These are phyloP conservation scores for Hansenula lynferdii DNA, from an alignment of 1,139 yeast genomes.

Conservation along the genomic window DNA sequence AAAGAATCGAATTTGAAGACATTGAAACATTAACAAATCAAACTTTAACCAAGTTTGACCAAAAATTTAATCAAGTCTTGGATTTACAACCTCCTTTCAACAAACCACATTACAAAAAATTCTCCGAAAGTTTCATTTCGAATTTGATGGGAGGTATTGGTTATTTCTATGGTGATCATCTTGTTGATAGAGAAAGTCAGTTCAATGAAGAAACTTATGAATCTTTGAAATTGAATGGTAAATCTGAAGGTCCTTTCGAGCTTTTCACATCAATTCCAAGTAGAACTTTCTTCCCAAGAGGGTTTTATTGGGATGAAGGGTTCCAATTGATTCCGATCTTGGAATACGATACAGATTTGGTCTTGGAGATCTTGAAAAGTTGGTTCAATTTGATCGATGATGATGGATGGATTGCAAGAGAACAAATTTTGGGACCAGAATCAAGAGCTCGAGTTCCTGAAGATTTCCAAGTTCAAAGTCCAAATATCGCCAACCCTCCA, in stretches of 20 bases:
- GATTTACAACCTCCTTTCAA: slow-evolving; percentile 53
- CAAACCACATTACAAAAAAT: slow-evolving; percentile 38
- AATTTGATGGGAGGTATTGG: slow-evolving; percentile 89
- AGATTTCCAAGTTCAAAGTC: slow-evolving; percentile 84
- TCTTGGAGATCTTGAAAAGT: slow-evolving; percentile 73
- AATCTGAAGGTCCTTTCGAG: slow-evolving; percentile 61
- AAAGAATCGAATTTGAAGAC: slow-evolving; percentile 37
- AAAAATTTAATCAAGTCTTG: slow-evolving; percentile 53
- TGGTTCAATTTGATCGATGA: slow-evolving; percentile 92
- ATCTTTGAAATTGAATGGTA: slow-evolving; percentile 44
- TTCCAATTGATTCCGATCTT: slow-evolving; percentile 82
- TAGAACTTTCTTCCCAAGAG: slow-evolving; percentile 92
- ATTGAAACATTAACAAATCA: slow-evolving; percentile 36
- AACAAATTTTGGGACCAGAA: slow-evolving; percentile 89
- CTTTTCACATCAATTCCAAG: slow-evolving; percentile 87
- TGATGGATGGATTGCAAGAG: slow-evolving; percentile 97
- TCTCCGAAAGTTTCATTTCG: slow-evolving; percentile 77
- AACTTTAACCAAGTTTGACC: slow-evolving; percentile 40
- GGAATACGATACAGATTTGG: slow-evolving; percentile 81
- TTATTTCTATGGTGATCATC: slow-evolving; percentile 81
- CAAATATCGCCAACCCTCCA: slow-evolving; percentile 93
- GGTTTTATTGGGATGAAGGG: slow-evolving; percentile 99
- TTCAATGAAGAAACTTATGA: slow-evolving; percentile 64
- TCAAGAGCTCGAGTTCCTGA: slow-evolving; percentile 84
- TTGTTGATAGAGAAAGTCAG: slow-evolving; percentile 70